Evolutionary conservation across 1,284 basidiomycete genomes (phyloP).

Genomic region (Heterobasidion annosum): DNA sequence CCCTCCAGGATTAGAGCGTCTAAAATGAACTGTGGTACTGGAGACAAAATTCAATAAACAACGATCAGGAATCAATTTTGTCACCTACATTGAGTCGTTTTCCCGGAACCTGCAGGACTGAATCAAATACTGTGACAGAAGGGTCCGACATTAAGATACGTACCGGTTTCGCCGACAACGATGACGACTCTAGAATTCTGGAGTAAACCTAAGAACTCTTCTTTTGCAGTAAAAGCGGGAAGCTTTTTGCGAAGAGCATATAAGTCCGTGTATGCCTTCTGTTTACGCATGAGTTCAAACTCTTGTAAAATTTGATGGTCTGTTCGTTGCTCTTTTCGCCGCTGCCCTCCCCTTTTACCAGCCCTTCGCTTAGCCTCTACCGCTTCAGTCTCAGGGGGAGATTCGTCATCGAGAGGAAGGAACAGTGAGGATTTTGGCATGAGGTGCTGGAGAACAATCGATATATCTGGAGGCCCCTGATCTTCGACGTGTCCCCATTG

Average conservation of each 20-base stretch:
- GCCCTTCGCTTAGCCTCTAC: not conserved
- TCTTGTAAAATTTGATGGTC: conserved; percentile 46
- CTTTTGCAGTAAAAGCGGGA: conserved; percentile 68
- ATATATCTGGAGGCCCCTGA: conserved; percentile 66
- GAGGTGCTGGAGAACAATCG: conserved; percentile 54
- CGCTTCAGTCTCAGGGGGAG: not conserved
- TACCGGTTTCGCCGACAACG: conserved; percentile 80
- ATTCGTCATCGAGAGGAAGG: not conserved
- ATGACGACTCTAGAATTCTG: conserved; percentile 63
- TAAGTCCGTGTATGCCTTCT: conserved; percentile 49
- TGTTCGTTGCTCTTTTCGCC: conserved; percentile 32
- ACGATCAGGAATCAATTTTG: not conserved
- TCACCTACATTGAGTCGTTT: conserved; percentile 70
- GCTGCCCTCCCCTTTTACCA: conserved; percentile 12
- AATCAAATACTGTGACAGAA: not conserved
- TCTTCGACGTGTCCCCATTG: conserved; percentile 60
- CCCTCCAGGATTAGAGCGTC: conserved; percentile 70
- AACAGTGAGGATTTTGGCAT: conserved; percentile 26
- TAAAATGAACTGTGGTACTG: conserved; percentile 84
- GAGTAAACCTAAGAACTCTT: conserved; percentile 56
- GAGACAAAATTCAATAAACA: conserved; percentile 6
- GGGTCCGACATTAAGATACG: not conserved
- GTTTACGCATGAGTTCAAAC: conserved; percentile 38
- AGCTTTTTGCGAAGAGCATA: conserved; percentile 50
- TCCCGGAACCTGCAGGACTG: conserved; percentile 63